phyloP scores from a whole-genome alignment of 495 filamentous ascomycete species.

The Penicillium ochrochloron region DNA sequence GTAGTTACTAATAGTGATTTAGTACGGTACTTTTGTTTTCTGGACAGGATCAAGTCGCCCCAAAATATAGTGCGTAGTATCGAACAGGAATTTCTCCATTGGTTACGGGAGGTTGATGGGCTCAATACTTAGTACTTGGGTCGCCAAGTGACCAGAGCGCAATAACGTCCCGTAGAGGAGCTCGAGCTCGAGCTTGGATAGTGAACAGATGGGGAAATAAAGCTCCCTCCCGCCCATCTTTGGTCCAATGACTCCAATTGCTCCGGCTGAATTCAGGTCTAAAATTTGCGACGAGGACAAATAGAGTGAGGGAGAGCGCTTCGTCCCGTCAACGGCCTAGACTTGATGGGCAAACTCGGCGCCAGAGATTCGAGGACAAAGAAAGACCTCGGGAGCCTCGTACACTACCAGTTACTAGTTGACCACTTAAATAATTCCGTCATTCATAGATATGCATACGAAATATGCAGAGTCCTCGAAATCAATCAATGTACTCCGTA shows the following conservation, averaged over 20 bases:
- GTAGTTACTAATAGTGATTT: not conserved
- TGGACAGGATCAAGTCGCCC: not conserved
- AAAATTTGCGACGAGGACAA: not conserved
- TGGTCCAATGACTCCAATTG: not conserved
- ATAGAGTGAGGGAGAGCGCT: not conserved
- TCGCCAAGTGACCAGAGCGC: constrained; percentile 8
- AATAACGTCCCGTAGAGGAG: not conserved
- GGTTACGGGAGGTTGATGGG: not conserved
- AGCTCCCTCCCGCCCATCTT: not conserved
- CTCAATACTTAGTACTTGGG: not conserved
- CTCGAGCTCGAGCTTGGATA: not conserved
- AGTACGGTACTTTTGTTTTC: constrained; percentile 10
- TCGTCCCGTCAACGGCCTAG: constrained; percentile 16
- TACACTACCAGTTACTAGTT: no score
- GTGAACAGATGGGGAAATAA: constrained; percentile 13
- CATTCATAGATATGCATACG: not conserved
- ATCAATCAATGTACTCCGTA: not conserved
- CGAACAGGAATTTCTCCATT: not conserved
- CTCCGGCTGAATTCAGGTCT: not conserved
- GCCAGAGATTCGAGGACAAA: not conserved
- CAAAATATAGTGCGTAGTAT: constrained; percentile 1
- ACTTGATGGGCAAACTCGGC: constrained; percentile 9
- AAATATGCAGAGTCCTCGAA: not conserved
- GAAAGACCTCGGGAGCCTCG: no score
- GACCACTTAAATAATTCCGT: not conserved